Base-by-base conservation (phyloP, 2,329 filamentous ascomycete genomes). In the Cladophialophora yegresii region DNA sequence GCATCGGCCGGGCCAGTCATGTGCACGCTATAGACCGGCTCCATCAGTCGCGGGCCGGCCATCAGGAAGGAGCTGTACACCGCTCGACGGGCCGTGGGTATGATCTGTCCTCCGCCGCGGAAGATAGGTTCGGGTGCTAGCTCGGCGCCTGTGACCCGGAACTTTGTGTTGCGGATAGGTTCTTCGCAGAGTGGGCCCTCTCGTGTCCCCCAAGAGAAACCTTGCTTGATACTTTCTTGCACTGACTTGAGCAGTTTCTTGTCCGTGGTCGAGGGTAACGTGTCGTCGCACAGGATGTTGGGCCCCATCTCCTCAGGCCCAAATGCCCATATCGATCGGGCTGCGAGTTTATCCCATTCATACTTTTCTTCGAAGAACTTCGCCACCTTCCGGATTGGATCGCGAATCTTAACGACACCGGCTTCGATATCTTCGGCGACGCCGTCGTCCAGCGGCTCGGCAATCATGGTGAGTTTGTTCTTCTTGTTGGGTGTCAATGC, bases 391-490 rank as follows among this genome's bases (percentile, higher is more conserved):
- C 93, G 89, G 50, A 95, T 90, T 1, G 95, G 93, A 71, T 98
- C 93, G 68, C 90, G 91, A 79, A 99, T 97, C 73, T 86, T 92
- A 72, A 99, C 93, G 61, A 86, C 89, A 28, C 93, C 93, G 54
- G 86, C 87, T 79, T 99, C 95, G 68, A 99, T 98, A 72, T 99
- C 95, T 72, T 91, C 88, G 4, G 93, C 92, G 67, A 99, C 96
- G 16, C 95, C 95, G 72, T 96, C 90, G 71, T 99, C 95, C 13
- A 99, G 81, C 36, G 95, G 93, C 76, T 99, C 95, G 3, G 95
- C 95, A 63, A 98, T 90, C 91, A 99, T 97, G 40, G 95, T 98
- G 73, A 99, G 90, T 77, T 96, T 96, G 81, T 99, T 99, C 82
- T 97, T 97, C 81, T 99, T 99, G 81, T 99, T 99, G 1, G 95